Evolutionary conservation across 768 basidiomycete genomes (phyloP).

Genomic region (Chalciporus piperatus): DNA sequence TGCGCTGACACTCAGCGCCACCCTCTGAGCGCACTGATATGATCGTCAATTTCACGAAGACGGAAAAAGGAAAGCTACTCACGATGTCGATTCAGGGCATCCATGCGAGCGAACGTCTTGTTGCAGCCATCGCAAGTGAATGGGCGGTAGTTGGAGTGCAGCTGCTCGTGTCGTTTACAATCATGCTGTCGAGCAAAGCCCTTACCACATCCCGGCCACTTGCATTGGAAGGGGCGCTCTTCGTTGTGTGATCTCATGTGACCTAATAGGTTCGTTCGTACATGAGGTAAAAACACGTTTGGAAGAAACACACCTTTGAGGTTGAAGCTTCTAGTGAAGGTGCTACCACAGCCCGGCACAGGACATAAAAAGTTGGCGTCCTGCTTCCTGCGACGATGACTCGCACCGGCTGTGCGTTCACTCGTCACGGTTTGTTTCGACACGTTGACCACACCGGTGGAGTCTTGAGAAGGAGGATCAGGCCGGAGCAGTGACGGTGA

Average conservation of each 20-base stretch:
- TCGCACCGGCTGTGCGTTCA: conserved; percentile 83
- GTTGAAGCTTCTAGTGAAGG: conserved; percentile 92
- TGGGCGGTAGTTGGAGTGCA: conserved; percentile 90
- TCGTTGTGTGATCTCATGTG: conserved; percentile 94
- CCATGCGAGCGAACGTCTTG: conserved; percentile 93
- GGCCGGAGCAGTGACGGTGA: conserved; percentile 24
- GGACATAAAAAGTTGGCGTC: conserved; percentile 85
- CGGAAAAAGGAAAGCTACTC: conserved; percentile 35
- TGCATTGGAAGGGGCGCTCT: conserved; percentile 92
- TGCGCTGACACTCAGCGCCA: conserved; percentile 66
- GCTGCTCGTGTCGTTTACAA: conserved; percentile 93
- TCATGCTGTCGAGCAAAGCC: conserved; percentile 95
- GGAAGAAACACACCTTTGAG: conserved; percentile 62
- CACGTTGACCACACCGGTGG: conserved; percentile 23
- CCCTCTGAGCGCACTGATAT: conserved; percentile 72
- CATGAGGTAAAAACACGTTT: conserved; percentile 11
- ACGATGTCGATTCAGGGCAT: conserved; percentile 92
- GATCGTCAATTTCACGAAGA: background rate
- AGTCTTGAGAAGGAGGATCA: conserved; percentile 10
- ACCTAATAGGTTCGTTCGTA: conserved; percentile 42
- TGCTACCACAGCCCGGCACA: conserved; percentile 79
- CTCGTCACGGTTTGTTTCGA: conserved; percentile 88
- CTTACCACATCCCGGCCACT: conserved; percentile 93
- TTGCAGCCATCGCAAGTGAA: conserved; percentile 92
- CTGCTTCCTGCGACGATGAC: conserved; percentile 80